These are phyloP conservation scores for Tulasnella sp. DNA, from an alignment of 768 basidiomycete species.

Conservation along the genomic window DNA sequence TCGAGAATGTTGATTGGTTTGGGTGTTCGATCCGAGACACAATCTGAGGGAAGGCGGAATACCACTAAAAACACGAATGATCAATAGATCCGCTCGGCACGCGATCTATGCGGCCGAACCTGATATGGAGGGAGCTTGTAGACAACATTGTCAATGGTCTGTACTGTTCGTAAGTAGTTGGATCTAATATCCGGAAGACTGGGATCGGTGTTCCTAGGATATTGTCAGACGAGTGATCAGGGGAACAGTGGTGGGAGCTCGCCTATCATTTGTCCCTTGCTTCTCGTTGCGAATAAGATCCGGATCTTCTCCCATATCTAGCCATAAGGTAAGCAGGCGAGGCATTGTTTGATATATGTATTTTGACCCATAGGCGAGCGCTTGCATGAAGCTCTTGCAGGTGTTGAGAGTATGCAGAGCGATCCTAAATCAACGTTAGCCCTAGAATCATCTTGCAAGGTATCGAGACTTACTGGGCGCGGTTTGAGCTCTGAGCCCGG, in stretches of 20 bases:
- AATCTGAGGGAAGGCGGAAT: conserved; percentile 94
- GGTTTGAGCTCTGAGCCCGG: conserved; percentile 32
- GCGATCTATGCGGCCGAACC: conserved; percentile 31
- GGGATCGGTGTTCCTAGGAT: conserved; percentile 1
- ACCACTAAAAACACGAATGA: conserved; percentile 65
- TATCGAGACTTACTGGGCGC: conserved; percentile 19
- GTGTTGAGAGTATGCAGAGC: conserved; percentile 6
- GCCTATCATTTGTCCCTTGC: conserved; percentile 15
- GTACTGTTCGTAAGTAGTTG: conserved; percentile 60
- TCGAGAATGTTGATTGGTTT: conserved; percentile 60
- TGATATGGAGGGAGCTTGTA: conserved; percentile 76
- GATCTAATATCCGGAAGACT: conserved; percentile 6
- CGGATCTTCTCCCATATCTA: conserved; percentile 80
- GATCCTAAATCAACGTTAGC: not conserved
- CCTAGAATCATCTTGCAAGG: not conserved
- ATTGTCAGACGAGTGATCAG: not conserved
- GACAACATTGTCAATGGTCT: conserved; percentile 58
- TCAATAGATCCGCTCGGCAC: not conserved
- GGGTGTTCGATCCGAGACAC: conserved; percentile 88
- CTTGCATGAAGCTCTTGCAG: conserved; percentile 52
- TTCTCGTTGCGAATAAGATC: conserved; percentile 34
- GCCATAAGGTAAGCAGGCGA: conserved; percentile 90
- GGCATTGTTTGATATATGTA: conserved; percentile 96
- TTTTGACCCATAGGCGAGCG: conserved; percentile 84
- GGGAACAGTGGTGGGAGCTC: not conserved